phyloP scores from a whole-genome alignment of 2,329 filamentous ascomycete genomes.

The Biscogniauxia mediterranea region DNA sequence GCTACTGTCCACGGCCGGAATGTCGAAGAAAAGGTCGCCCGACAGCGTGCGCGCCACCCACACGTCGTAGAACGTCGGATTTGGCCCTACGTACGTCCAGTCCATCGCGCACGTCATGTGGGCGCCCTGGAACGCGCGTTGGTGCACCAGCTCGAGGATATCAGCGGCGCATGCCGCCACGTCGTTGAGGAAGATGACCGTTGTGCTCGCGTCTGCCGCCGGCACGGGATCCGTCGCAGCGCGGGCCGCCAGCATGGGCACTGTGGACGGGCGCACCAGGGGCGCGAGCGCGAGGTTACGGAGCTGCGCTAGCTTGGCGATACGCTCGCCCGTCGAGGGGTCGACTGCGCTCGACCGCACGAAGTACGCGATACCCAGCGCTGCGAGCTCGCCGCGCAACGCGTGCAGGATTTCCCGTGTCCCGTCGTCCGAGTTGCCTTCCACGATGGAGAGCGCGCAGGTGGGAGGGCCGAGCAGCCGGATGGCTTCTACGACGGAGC shows the following conservation, averaged over 20 bases:
- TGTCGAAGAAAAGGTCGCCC: conserved; percentile 55
- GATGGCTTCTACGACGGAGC: conserved; percentile 49
- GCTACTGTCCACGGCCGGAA: conserved; percentile 44
- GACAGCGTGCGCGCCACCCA: conserved; percentile 43
- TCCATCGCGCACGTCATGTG: conserved; percentile 61
- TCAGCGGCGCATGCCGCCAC: conserved; percentile 53
- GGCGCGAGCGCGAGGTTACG: conserved; percentile 53
- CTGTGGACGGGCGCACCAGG: conserved; percentile 28
- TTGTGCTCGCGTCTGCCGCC: conserved; percentile 35
- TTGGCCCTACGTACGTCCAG: conserved; percentile 42
- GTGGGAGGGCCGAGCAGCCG: conserved; percentile 48
- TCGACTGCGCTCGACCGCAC: conserved; percentile 43
- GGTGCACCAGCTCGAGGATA: conserved; percentile 54
- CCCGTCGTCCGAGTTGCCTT: conserved; percentile 54
- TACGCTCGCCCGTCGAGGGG: conserved; percentile 43
- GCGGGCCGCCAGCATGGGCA: conserved; percentile 7
- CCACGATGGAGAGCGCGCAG: conserved; percentile 54
- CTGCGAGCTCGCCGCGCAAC: conserved; percentile 39
- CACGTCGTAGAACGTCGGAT: conserved; percentile 56
- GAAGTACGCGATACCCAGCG: conserved; percentile 40
- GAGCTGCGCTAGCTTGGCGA: conserved; percentile 46
- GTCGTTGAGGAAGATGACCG: conserved; percentile 54
- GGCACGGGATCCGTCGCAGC: background rate
- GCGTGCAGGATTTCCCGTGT: conserved; percentile 49
- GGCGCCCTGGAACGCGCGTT: conserved; percentile 44